Conservation (phyloP, 306 rosid species). For the Mimosa pudica region DNA sequence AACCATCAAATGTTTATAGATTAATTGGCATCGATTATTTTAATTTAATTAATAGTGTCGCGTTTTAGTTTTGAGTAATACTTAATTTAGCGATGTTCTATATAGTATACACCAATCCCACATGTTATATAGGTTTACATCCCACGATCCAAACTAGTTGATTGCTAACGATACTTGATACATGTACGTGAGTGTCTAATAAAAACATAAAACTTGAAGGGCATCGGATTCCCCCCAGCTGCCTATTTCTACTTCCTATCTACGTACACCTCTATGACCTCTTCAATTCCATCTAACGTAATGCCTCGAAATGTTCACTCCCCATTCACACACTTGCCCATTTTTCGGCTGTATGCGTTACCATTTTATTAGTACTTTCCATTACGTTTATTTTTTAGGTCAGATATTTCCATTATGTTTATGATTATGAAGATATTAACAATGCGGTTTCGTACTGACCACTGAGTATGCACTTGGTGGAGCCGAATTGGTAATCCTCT, state of each 20-base stretch:
- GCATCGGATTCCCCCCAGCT: conserved; percentile 30
- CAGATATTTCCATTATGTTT: not conserved
- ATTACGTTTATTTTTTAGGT: too few relatives aligned
- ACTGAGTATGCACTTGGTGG: not conserved
- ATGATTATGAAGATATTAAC: not conserved
- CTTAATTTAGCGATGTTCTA: too few relatives aligned
- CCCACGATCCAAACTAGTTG: too few relatives aligned
- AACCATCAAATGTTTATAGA: too few relatives aligned
- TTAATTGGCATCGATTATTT: too few relatives aligned
- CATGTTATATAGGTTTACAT: too few relatives aligned
- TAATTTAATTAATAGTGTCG: too few relatives aligned
- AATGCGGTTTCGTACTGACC: not conserved
- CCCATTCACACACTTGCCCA: not conserved
- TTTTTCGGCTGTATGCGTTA: not conserved
- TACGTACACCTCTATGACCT: not conserved
- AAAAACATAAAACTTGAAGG: not conserved
- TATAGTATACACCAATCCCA: too few relatives aligned
- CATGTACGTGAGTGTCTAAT: too few relatives aligned
- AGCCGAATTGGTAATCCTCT: not conserved
- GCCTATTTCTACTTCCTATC: not conserved
- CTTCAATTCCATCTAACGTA: not conserved
- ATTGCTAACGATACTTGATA: too few relatives aligned
- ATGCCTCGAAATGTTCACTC: not conserved
- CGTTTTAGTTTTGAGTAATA: too few relatives aligned
- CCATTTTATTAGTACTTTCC: not conserved